Percentiles rank a stretch among this genome's conserved stretches.
These are phyloP conservation scores for Purshia tridentata DNA, from an alignment of 306 rosid genomes.

Conservation along the genomic window DNA sequence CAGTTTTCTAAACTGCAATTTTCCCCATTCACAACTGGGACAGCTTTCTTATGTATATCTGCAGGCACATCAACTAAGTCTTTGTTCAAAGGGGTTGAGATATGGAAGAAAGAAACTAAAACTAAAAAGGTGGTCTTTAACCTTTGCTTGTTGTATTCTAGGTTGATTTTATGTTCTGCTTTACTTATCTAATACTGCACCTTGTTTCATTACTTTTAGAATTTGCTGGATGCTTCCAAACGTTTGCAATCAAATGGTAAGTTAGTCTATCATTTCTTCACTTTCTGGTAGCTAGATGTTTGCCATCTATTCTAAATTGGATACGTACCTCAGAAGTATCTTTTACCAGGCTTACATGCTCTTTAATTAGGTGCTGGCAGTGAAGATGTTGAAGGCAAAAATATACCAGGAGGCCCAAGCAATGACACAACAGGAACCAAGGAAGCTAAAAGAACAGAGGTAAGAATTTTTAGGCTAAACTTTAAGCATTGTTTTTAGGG, in stretches of 20 bases:
- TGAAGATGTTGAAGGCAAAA: constrained; percentile 44
- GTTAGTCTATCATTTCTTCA: constrained; percentile 17
- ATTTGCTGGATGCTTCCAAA: constrained; percentile 44
- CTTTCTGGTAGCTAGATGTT: not conserved
- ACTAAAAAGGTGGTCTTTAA: constrained; percentile 48
- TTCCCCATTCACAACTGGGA: not conserved
- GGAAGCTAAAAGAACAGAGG: constrained; percentile 26
- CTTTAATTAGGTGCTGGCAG: constrained; percentile 37
- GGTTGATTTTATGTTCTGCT: not conserved
- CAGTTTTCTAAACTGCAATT: not conserved
- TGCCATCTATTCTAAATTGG: not conserved
- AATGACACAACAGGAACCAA: constrained; percentile 26
- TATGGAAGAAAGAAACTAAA: constrained; percentile 71
- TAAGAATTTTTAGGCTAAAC: constrained; percentile 18
- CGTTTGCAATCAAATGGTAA: constrained; percentile 44
- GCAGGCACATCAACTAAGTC: constrained; percentile 64
- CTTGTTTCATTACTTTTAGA: constrained; percentile 7
- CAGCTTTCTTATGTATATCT: not conserved
- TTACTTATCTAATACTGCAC: not conserved
- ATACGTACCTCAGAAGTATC: not conserved
- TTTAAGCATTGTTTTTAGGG: not conserved
- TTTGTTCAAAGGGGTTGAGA: constrained; percentile 57
- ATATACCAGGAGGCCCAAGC: constrained; percentile 43
- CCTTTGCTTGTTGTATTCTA: not conserved
- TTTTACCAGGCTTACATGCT: not conserved